A percentile compares a stretch with the other conserved stretches of the same genome.
Conservation (phyloP, 1,284 basidiomycete species). For the Hymenochaete sp. region DNA sequence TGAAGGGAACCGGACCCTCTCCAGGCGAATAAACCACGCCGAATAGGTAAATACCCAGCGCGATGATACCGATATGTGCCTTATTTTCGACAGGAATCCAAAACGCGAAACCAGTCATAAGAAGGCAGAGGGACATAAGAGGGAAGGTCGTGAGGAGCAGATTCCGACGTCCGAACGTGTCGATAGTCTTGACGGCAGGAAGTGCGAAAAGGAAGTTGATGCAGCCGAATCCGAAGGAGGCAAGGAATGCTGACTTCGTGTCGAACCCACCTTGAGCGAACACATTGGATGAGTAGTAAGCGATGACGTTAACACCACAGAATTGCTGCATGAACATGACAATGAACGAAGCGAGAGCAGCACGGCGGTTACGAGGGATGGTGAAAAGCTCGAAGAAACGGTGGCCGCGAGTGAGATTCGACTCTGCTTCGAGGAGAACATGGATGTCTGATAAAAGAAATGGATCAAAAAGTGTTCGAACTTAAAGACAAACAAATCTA, state of each 20-base stretch:
- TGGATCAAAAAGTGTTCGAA: constrained; percentile 9
- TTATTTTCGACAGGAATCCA: constrained; percentile 33
- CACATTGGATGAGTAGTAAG: constrained; percentile 64
- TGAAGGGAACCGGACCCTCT: constrained; percentile 67
- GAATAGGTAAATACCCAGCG: constrained; percentile 52
- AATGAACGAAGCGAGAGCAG: constrained; percentile 56
- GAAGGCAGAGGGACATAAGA: constrained; percentile 50
- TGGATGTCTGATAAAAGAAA: constrained; percentile 37
- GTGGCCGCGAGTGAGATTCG: constrained; percentile 36
- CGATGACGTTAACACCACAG: constrained; percentile 47
- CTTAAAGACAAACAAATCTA: not conserved
- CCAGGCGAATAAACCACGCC: constrained; percentile 51
- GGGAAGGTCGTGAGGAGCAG: constrained; percentile 60
- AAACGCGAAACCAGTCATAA: constrained; percentile 56
- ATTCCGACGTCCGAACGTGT: constrained; percentile 54
- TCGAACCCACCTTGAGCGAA: constrained; percentile 51
- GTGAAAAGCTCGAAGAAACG: constrained; percentile 60
- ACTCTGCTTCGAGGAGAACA: constrained; percentile 44
- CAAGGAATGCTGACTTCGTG: constrained; percentile 43
- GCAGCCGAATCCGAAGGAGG: constrained; percentile 66
- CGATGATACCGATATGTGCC: constrained; percentile 39
- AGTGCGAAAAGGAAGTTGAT: constrained; percentile 58
- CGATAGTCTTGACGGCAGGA: constrained; percentile 52
- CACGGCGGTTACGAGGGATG: constrained; percentile 59
- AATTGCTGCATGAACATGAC: constrained; percentile 64